A percentile compares a stretch with the other conserved stretches of the same genome.
Conservation (phyloP, 2,329 filamentous ascomycete genomes). For the Arthroderma uncinatum region DNA sequence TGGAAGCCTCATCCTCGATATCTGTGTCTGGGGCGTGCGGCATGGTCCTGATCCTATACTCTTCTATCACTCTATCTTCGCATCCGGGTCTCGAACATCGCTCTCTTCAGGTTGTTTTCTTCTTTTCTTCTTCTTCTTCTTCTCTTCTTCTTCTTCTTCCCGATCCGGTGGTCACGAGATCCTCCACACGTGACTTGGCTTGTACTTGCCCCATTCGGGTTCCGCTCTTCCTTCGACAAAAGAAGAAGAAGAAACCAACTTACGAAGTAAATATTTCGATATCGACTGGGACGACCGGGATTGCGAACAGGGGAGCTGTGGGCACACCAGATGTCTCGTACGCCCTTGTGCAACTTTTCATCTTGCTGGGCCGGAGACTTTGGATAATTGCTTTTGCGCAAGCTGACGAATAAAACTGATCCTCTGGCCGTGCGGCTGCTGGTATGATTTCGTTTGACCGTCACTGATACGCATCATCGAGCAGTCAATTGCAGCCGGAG, state of each 20-base stretch:
- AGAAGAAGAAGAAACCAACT: too few relatives aligned
- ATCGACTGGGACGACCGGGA: not conserved
- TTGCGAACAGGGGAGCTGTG: not conserved
- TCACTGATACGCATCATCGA: too few relatives aligned
- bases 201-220: not conserved
- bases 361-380: not conserved
- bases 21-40: slow-evolving; percentile 12
- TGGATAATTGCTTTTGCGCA: not conserved
- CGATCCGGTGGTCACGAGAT: not conserved
- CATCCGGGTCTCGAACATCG: not conserved
- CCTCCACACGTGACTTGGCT: not conserved
- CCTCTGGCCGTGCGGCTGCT: too few relatives aligned
- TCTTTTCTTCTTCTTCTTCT: not conserved
- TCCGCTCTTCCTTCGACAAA: not conserved
- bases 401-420: not conserved
- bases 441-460: too few relatives aligned
- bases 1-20: slow-evolving; percentile 16
- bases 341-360: not conserved
- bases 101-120: not conserved
- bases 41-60: slow-evolving; percentile 16
- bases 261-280: not conserved
- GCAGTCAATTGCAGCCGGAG: not conserved
- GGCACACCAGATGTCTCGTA: not conserved
- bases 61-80: not conserved
- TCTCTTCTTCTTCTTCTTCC: not conserved